Conservation (phyloP, 352 stramenopile genomes). For the Phytophthora hybrid region DNA sequence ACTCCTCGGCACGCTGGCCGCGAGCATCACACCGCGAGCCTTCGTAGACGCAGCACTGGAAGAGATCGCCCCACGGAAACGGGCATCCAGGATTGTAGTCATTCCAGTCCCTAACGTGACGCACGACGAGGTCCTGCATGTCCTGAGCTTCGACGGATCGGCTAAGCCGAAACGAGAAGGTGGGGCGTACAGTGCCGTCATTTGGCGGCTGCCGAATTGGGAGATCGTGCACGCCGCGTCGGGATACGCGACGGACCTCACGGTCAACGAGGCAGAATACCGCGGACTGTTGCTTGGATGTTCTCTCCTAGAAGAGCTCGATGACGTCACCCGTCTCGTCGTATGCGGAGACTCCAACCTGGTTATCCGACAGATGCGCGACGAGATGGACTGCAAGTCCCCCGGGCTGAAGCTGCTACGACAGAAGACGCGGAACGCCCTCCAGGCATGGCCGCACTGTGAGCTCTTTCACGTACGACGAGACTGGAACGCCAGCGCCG, state of each 20-base stretch:
- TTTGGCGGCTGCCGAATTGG: conserved; percentile 26
- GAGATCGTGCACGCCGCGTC: background rate
- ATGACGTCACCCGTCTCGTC: too few species aligned
- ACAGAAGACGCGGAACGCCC: too few species aligned
- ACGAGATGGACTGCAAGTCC: too few species aligned
- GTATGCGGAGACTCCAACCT: too few species aligned
- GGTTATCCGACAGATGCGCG: too few species aligned
- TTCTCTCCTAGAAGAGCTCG: too few species aligned
- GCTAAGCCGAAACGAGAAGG: conserved; percentile 5
- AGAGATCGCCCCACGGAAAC: background rate
- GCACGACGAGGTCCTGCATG: background rate
- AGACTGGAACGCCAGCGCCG: too few species aligned
- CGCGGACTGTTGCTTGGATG: too few species aligned
- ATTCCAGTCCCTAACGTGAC: background rate
- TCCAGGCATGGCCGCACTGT: too few species aligned
- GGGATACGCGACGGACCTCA: background rate
- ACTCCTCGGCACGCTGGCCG: background rate
- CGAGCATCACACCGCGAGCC: conserved; percentile 10
- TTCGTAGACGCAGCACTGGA: background rate
- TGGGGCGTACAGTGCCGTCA: background rate
- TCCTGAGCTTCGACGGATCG: conserved; percentile 22
- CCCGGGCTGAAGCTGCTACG: too few species aligned
- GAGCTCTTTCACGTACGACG: too few species aligned
- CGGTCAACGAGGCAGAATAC: conserved; percentile 20
- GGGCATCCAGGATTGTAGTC: background rate